Percentiles rank a stretch among this genome's conserved stretches.
These are phyloP conservation scores for Fusarium drepaniforme DNA, from an alignment of 2,329 filamentous ascomycete species.

Conservation along the genomic window DNA sequence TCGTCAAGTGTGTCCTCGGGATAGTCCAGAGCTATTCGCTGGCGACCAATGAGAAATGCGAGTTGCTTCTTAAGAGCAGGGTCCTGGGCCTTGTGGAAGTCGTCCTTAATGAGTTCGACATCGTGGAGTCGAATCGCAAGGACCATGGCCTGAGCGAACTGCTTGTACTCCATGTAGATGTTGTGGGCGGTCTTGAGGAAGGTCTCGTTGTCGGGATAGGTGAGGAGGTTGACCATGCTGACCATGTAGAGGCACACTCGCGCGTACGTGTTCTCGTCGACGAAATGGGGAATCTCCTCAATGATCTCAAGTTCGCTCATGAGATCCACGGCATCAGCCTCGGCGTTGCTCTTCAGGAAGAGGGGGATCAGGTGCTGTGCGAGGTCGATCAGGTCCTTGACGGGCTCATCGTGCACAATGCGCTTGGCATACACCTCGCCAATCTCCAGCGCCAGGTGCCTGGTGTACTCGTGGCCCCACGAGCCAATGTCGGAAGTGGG, in stretches of 20 bases:
- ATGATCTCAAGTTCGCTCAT: constrained; percentile 99
- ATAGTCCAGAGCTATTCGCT: constrained; percentile 86
- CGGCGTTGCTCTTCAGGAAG: constrained; percentile 96
- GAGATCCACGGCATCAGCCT: constrained; percentile 96
- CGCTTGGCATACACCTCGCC: constrained; percentile 94
- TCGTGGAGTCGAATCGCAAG: constrained; percentile 96
- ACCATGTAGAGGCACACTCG: constrained; percentile 98
- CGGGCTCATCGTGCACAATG: constrained; percentile 85
- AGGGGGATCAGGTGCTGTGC: constrained; percentile 89
- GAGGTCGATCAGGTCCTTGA: constrained; percentile 87
- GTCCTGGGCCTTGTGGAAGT: constrained; percentile 85
- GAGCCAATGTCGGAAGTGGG: constrained; percentile 93
- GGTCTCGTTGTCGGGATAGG: constrained; percentile 96
- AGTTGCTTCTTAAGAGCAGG: constrained; percentile 90
- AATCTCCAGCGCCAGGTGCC: constrained; percentile 95
- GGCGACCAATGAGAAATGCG: constrained; percentile 90
- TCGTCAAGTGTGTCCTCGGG: constrained; percentile 76
- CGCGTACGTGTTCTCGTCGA: constrained; percentile 94
- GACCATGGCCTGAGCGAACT: constrained; percentile 92
- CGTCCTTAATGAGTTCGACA: constrained; percentile 81
- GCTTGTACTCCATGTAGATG: constrained; percentile 94
- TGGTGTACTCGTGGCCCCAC: constrained; percentile 98
- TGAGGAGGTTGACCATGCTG: constrained; percentile 97
- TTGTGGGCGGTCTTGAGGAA: constrained; percentile 94
- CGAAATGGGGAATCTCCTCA: constrained; percentile 86